Evolutionary conservation across 1,284 basidiomycete species (phyloP).

Genomic region (Cryptococcus deneoformans): DNA sequence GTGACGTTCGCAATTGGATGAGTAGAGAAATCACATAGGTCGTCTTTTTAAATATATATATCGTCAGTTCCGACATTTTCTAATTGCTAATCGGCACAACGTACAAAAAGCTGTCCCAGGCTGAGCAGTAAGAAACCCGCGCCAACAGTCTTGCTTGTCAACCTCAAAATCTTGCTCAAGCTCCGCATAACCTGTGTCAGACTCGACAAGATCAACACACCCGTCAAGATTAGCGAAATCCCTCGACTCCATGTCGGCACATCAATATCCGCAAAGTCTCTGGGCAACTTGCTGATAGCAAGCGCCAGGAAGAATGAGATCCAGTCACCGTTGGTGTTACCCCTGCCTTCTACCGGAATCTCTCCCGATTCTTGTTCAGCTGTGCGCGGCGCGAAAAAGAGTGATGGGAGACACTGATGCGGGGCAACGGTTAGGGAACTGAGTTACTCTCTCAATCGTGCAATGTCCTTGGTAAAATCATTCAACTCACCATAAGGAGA

Average conservation of each 20-base stretch:
- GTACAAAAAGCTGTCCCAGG: slow-evolving; percentile 48
- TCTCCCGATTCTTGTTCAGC: slow-evolving; percentile 22
- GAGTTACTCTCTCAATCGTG: too few relatives aligned
- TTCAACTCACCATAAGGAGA: slow-evolving; percentile 37
- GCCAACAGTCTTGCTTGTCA: slow-evolving; percentile 48
- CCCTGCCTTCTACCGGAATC: slow-evolving; percentile 23
- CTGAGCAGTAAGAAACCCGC: slow-evolving; percentile 47
- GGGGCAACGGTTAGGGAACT: not conserved
- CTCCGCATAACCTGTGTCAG: slow-evolving; percentile 47
- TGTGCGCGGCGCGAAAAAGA: slow-evolving; percentile 37
- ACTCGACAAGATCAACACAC: slow-evolving; percentile 43
- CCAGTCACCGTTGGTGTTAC: slow-evolving; percentile 50
- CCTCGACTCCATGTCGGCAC: slow-evolving; percentile 41
- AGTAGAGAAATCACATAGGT: slow-evolving; percentile 49
- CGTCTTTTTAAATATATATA: slow-evolving; percentile 18
- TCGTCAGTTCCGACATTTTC: not conserved
- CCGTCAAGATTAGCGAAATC: slow-evolving; percentile 48
- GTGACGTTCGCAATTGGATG: slow-evolving; percentile 46
- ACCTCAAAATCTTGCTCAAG: slow-evolving; percentile 41
- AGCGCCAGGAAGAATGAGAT: slow-evolving; percentile 48
- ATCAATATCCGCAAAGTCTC: slow-evolving; percentile 38
- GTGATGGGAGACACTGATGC: slow-evolving; percentile 38
- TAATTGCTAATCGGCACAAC: too few relatives aligned
- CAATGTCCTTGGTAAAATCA: not conserved
- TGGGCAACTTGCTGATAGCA: slow-evolving; percentile 40